Base-by-base conservation (phyloP, 129 eudicot species). In the Helichrysum umbraculigerum region DNA sequence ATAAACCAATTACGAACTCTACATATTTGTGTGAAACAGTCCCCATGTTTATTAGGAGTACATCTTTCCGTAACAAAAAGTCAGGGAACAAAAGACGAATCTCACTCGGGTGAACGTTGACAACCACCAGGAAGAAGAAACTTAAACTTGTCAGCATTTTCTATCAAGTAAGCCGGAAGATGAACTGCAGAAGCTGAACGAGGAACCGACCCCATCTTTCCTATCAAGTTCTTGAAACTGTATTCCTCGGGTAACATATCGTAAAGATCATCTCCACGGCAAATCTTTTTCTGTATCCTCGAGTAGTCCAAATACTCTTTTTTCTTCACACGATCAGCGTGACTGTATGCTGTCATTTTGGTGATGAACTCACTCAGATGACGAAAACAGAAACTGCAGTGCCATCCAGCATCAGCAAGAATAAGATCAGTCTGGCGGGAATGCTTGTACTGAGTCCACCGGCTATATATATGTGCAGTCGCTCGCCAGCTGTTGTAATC, bases 81-180 rank as follows among this genome's bases (percentile, higher is more conserved):
- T 9, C 19, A 56, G 22, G 25, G 22, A 56, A 25, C 25, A 56
- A 4, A 68, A 56, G 35, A 29, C 33, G 8, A 61, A 42, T 41
- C 64, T 74, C 76, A 74, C 42, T 68, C 84, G 1, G 65, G 84
- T 11, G 76, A 74, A 5, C 99, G 91, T 2, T 74, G 16, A 80
- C 99, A 94, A 66, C 97, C 97, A 39, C 99, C 99, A 0, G 97
- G 99, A 54, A 94, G 88, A 73, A 94, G 96, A 70, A 94, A 94
- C 79, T 70, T 89, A 70, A 89, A 91, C 88, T 83, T 89, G 6
- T 87, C 97, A n/a, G 92, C 92, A 35, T 91, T 91, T 76, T 87
- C 86, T 37, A 91, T 82, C 83, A 91, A 79, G 79, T 89, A 89
- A 41, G 92, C 80, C 3, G 99, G 97, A 54, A 94, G 84, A 81